phyloP scores from a whole-genome alignment of 73 alveolate genomes.

The Symbiodinium pilosum region DNA sequence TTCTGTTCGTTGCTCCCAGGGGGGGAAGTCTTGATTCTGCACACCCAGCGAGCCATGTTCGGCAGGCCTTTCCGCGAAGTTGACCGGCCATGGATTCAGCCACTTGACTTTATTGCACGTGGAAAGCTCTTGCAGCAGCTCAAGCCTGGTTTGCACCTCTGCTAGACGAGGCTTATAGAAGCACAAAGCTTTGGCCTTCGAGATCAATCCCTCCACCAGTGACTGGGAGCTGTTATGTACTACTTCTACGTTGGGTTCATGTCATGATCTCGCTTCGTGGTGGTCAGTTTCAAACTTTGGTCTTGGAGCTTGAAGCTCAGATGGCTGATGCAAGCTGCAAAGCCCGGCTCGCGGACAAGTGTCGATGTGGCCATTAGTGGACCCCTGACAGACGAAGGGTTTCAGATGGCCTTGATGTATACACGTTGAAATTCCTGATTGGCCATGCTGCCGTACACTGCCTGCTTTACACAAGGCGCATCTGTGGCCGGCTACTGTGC shows the following conservation, averaged over 20 bases:
- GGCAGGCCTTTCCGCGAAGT: background rate
- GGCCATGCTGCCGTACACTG: background rate
- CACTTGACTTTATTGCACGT: background rate
- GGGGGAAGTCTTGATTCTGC: too few species aligned
- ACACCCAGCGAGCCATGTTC: too few species aligned
- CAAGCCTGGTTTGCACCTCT: background rate
- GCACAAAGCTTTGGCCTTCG: background rate
- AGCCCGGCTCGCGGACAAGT: background rate
- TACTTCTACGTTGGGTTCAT: too few species aligned
- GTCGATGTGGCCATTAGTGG: background rate
- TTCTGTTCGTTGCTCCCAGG: too few species aligned
- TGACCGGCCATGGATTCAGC: background rate
- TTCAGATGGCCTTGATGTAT: background rate
- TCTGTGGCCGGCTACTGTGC: background rate
- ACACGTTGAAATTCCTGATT: background rate
- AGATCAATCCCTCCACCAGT: background rate
- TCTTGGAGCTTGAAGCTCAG: too few species aligned
- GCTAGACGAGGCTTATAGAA: background rate
- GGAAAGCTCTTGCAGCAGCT: background rate
- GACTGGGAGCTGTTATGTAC: background rate
- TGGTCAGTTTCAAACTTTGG: too few species aligned
- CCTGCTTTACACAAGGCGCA: background rate
- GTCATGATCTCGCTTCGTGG: too few species aligned
- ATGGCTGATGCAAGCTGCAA: slow-evolving; percentile 6
- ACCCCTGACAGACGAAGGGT: background rate